Conservation (phyloP, 2,329 filamentous ascomycete species). For the Penicillium sp. region DNA sequence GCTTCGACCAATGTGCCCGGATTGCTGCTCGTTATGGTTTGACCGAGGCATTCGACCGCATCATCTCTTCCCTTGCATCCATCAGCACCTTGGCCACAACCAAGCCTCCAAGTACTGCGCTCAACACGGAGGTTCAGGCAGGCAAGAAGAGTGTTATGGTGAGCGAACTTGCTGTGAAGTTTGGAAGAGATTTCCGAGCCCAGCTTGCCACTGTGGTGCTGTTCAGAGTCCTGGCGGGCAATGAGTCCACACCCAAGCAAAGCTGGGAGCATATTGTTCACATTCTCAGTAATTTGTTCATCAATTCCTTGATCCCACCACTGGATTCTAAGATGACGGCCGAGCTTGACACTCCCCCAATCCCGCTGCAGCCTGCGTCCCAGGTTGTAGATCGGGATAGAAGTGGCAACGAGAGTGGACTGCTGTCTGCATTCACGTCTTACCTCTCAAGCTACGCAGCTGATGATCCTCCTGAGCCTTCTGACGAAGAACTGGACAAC, state of each 20-base stretch:
- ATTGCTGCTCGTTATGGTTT: constrained; percentile 82
- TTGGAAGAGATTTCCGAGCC: constrained; percentile 87
- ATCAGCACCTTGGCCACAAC: constrained; percentile 84
- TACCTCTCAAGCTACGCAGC: constrained; percentile 99
- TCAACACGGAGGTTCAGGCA: constrained; percentile 94
- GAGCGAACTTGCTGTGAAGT: constrained; percentile 92
- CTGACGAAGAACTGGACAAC: constrained; percentile 93
- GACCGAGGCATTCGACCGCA: constrained; percentile 83
- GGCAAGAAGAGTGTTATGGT: constrained; percentile 96
- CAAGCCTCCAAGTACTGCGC: constrained; percentile 69
- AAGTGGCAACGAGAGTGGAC: constrained; percentile 70
- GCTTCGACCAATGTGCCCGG: constrained; percentile 92
- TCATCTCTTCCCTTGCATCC: constrained; percentile 80
- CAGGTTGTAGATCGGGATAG: constrained; percentile 86
- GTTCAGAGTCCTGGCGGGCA: constrained; percentile 84
- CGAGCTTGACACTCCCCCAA: constrained; percentile 67
- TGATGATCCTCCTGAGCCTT: constrained; percentile 94
- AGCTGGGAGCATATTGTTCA: constrained; percentile 64
- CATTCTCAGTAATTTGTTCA: constrained; percentile 92
- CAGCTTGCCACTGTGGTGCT: constrained; percentile 93
- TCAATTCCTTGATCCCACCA: constrained; percentile 85
- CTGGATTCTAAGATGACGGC: constrained; percentile 65
- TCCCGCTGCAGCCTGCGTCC: constrained; percentile 84
- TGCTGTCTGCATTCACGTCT: constrained; percentile 90
- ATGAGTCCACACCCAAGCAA: constrained; percentile 68